A percentile compares a stretch with the other conserved stretches of the same genome.
Conservation (phyloP, 1,139 yeast genomes). For the Meyerozyma elateridarum region DNA sequence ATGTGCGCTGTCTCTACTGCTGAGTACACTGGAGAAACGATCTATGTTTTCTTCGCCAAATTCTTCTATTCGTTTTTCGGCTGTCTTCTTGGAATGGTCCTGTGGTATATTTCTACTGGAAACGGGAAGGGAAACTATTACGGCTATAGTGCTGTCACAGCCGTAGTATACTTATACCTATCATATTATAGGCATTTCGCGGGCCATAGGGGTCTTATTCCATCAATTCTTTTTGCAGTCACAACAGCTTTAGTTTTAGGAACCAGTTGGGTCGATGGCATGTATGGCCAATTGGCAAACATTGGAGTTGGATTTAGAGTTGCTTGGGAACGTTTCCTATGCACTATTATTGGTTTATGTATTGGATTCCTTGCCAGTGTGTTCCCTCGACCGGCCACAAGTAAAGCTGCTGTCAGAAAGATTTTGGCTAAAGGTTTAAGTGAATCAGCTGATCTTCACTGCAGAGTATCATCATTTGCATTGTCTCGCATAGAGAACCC, state of each 20-base stretch:
- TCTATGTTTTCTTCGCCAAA: slow-evolving; percentile 25
- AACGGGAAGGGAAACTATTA: slow-evolving; percentile 25
- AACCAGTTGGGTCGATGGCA: slow-evolving; percentile 30
- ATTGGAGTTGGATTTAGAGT: slow-evolving; percentile 28
- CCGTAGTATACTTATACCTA: slow-evolving; percentile 21
- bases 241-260: slow-evolving; percentile 32
- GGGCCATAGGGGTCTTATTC: slow-evolving; percentile 24
- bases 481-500: slow-evolving; percentile 20
- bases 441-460: slow-evolving; percentile 28
- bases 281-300: slow-evolving; percentile 17
- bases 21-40: slow-evolving; percentile 32
- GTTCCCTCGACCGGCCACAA: slow-evolving; percentile 29
- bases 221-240: slow-evolving; percentile 26
- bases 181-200: slow-evolving; percentile 32
- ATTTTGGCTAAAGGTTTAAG: slow-evolving; percentile 21
- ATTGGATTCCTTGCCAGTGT: slow-evolving; percentile 29
- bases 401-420: slow-evolving; percentile 25
- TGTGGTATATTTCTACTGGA: slow-evolving; percentile 37
- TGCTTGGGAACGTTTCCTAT: slow-evolving; percentile 25
- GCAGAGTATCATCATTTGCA: slow-evolving; percentile 28
- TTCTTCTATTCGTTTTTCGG: slow-evolving; percentile 29
- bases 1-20: slow-evolving; percentile 31
- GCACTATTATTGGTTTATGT: slow-evolving; percentile 27
- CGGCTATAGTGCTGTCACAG: slow-evolving; percentile 30
- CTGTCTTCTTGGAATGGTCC: slow-evolving; percentile 28